Conservation (phyloP, 169 alveolate genomes). For the Cryptosporidium parvum region DNA sequence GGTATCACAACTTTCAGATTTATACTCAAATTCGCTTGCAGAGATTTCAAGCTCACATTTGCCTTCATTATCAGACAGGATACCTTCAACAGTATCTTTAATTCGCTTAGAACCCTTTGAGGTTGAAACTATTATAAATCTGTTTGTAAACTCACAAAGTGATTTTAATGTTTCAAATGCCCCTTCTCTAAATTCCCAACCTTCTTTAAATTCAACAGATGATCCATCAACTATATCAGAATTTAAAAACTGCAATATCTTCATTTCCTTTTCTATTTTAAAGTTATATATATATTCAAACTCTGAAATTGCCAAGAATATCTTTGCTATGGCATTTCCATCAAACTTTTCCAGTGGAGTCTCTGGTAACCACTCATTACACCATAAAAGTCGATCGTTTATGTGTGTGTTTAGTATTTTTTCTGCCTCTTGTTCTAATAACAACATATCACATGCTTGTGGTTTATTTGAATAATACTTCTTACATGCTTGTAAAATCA, state of each 20-base stretch:
- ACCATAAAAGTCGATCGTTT: constrained; percentile 43
- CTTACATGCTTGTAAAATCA: constrained; percentile 58
- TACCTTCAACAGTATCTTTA: constrained; percentile 18
- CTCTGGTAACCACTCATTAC: constrained; percentile 46
- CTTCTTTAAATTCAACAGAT: constrained; percentile 21
- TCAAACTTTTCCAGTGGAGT: constrained; percentile 42
- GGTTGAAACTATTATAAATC: constrained; percentile 28
- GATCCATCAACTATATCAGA: constrained; percentile 41
- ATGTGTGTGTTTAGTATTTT: constrained; percentile 7
- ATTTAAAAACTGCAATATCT: constrained; percentile 13
- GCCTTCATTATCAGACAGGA: background rate
- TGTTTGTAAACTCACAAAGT: constrained; percentile 9
- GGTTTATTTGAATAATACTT: constrained; percentile 28
- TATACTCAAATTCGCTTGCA: constrained; percentile 46
- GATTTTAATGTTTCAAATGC: constrained; percentile 37
- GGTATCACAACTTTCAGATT: background rate
- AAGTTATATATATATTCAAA: constrained; percentile 56
- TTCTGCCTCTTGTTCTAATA: constrained; percentile 30
- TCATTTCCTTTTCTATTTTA: constrained; percentile 70
- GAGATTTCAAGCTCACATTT: constrained; percentile 40
- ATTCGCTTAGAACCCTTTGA: constrained; percentile 53
- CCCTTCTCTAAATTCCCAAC: constrained; percentile 68
- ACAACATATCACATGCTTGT: constrained; percentile 1
- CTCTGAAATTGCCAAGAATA: constrained; percentile 66
- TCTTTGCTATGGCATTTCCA: constrained; percentile 33